Evolutionary conservation across 2,329 filamentous ascomycete species (phyloP).

Genomic region (Balansia obtecta): DNA sequence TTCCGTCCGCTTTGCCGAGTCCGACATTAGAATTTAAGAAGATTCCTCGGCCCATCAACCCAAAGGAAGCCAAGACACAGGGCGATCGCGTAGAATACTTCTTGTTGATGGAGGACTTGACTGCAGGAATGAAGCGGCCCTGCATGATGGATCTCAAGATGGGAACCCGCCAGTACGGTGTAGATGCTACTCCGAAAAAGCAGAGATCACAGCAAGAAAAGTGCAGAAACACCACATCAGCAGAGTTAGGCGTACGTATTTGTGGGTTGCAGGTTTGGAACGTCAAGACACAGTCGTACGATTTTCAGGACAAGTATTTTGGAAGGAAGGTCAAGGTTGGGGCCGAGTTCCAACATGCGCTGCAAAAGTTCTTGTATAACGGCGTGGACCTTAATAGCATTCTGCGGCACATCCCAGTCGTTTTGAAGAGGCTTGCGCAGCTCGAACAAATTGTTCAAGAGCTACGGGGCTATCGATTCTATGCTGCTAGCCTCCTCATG

Average conservation of each 20-base stretch:
- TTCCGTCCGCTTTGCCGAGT: slow-evolving; percentile 24
- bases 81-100: slow-evolving; percentile 76
- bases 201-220: slow-evolving; percentile 86
- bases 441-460: slow-evolving; percentile 73
- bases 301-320: slow-evolving; percentile 98
- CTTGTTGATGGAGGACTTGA: slow-evolving; percentile 84
- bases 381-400: slow-evolving; percentile 72
- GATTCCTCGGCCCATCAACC: slow-evolving; percentile 54
- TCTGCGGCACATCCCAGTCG: slow-evolving; percentile 72
- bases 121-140: slow-evolving; percentile 88
- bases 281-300: slow-evolving; percentile 64
- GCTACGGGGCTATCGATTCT: slow-evolving; percentile 81
- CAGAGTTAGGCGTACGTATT: slow-evolving; percentile 80
- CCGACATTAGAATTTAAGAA: slow-evolving; percentile 24
- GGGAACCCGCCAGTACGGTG: slow-evolving; percentile 93
- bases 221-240: slow-evolving; percentile 83
- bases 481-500: slow-evolving; percentile 88
- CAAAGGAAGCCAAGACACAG: slow-evolving; percentile 41
- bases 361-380: slow-evolving; percentile 85
- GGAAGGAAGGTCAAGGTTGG: slow-evolving; percentile 81
- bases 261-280: slow-evolving; percentile 98
- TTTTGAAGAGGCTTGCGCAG: slow-evolving; percentile 70
- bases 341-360: slow-evolving; percentile 73
- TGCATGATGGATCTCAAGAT: slow-evolving; percentile 98
- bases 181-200: slow-evolving; percentile 86